phyloP scores from a whole-genome alignment of 805 yeast genomes.

The Teunomyces cretensis region DNA sequence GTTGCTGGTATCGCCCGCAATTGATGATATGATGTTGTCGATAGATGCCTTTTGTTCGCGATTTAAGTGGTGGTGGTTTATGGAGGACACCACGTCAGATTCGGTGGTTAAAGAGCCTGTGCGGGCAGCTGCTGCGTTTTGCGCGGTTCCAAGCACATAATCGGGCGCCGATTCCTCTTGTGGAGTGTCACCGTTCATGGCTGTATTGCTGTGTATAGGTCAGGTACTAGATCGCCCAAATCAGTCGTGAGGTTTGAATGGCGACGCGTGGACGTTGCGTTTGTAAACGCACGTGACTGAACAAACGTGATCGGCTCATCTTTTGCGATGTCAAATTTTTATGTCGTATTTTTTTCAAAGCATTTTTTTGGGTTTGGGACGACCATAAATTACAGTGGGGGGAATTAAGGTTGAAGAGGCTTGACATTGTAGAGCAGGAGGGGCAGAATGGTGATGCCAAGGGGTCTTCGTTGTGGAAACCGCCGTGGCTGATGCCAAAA shows the following conservation, averaged over 20 bases:
- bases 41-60: constrained; percentile 6
- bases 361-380: too few relatives aligned
- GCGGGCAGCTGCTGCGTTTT: background rate
- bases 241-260: background rate
- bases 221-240: too few relatives aligned
- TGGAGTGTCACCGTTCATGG: background rate
- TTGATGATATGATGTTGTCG: constrained; percentile 6
- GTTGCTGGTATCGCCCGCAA: constrained; percentile 2
- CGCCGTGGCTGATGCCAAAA: too few relatives aligned
- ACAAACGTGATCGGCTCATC: background rate
- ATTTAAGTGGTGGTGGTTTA: background rate
- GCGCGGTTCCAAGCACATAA: background rate
- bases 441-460: too few relatives aligned
- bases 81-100: background rate
- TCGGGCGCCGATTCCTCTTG: background rate
- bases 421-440: too few relatives aligned
- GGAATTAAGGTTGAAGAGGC: too few relatives aligned
- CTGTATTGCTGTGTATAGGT: background rate
- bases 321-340: too few relatives aligned
- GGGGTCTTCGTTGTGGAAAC: too few relatives aligned
- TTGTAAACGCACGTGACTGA: background rate
- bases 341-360: too few relatives aligned
- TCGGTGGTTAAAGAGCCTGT: background rate
- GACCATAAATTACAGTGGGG: too few relatives aligned
- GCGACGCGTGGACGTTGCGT: background rate